Evolutionary conservation across 2,329 filamentous ascomycete genomes (phyloP).

Genomic region (Balansia obtecta): DNA sequence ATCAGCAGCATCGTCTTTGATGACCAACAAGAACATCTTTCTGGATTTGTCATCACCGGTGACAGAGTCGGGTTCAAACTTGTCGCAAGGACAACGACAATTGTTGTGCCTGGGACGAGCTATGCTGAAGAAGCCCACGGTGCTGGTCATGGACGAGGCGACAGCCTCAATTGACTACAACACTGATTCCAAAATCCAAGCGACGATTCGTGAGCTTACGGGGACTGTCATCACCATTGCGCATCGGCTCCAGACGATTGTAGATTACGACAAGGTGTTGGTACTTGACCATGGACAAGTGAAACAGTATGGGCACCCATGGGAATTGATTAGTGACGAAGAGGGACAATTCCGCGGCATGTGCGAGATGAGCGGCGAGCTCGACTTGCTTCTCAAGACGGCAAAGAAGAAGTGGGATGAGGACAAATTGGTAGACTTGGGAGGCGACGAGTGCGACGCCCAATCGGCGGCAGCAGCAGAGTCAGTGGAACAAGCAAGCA

Average conservation of each 20-base stretch:
- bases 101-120: constrained; percentile 87
- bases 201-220: constrained; percentile 83
- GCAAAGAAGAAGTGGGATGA: constrained; percentile 42
- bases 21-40: constrained; percentile 91
- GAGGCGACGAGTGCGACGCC: constrained; percentile 15
- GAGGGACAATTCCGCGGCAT: constrained; percentile 51
- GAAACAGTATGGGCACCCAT: constrained; percentile 84
- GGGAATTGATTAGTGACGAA: constrained; percentile 61
- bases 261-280: constrained; percentile 95
- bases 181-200: constrained; percentile 92
- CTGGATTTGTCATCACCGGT: constrained; percentile 72
- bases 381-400: constrained; percentile 35
- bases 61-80: constrained; percentile 81
- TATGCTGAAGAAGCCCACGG: constrained; percentile 78
- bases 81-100: constrained; percentile 93
- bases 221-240: constrained; percentile 96
- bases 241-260: constrained; percentile 89
- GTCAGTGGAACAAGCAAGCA: too few species aligned
- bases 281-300: constrained; percentile 84
- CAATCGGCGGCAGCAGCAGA: background rate
- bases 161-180: constrained; percentile 96
- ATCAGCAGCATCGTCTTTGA: constrained; percentile 20
- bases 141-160: constrained; percentile 98
- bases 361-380: constrained; percentile 53
- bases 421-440: constrained; percentile 23